These are phyloP conservation scores for Coelastrella sp. DNA, from an alignment of 139 green algal species.

Conservation along the genomic window DNA sequence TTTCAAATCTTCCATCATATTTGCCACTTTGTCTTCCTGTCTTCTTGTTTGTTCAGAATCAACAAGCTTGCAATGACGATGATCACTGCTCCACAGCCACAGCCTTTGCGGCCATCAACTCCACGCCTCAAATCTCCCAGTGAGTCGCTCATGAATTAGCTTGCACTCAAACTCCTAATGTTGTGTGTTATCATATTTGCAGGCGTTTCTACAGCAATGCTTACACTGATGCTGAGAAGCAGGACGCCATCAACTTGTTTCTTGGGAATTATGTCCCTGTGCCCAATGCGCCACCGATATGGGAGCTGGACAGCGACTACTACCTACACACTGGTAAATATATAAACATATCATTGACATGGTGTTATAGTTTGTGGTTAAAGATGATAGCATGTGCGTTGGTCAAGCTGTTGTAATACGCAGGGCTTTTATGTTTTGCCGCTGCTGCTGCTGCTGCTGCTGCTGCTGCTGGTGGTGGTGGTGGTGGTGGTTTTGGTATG, in stretches of 20 bases:
- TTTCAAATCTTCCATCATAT: no score
- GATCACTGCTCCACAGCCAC: neutral
- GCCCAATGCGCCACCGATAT: conserved; percentile 73
- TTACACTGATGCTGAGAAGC: conserved; percentile 92
- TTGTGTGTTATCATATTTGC: neutral
- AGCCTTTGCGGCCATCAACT: neutral
- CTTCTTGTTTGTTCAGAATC: no score
- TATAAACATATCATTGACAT: no score
- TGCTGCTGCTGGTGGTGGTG: no score
- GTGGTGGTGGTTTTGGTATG: no score
- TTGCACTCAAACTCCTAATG: neutral
- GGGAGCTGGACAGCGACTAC: conserved; percentile 86
- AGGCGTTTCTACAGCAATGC: conserved; percentile 92
- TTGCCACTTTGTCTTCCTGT: no score
- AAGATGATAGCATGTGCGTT: no score
- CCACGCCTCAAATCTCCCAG: neutral
- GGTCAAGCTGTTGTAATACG: no score
- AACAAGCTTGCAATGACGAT: neutral
- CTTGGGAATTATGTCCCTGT: conserved; percentile 72
- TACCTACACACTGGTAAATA: conserved; percentile 78
- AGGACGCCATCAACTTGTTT: conserved; percentile 97
- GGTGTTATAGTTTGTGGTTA: no score
- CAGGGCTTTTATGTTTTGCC: no score
- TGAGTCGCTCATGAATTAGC: no score
- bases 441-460: no score